Percentiles rank a stretch among this genome's conserved stretches.
phyloP scores from a whole-genome alignment of 2,329 filamentous ascomycete species.

The Pseudopyricularia cyperi region DNA sequence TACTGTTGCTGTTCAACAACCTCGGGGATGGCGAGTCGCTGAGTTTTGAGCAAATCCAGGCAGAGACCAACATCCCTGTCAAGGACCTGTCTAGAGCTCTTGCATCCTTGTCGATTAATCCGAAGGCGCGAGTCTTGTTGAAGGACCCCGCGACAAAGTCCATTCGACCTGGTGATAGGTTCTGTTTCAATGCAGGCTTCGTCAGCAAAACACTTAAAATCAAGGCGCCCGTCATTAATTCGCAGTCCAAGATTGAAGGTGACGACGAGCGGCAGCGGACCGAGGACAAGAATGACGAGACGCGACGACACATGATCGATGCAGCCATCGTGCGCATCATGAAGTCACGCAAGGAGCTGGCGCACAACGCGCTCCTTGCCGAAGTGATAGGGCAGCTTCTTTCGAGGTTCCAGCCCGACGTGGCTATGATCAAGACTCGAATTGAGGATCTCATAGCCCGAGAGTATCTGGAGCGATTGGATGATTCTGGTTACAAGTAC shows the following conservation, averaged over 20 bases:
- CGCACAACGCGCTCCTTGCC: slow-evolving; percentile 55
- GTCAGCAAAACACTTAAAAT: slow-evolving; percentile 73
- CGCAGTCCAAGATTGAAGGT: slow-evolving; percentile 74
- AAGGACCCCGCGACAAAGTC: slow-evolving; percentile 73
- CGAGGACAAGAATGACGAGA: slow-evolving; percentile 63
- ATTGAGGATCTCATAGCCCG: slow-evolving; percentile 65
- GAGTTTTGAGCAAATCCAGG: slow-evolving; percentile 67
- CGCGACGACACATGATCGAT: slow-evolving; percentile 57
- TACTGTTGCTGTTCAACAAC: slow-evolving; percentile 83
- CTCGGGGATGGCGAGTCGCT: slow-evolving; percentile 38
- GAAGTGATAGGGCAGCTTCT: slow-evolving; percentile 61
- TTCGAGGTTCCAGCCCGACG: slow-evolving; percentile 60
- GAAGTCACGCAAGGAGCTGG: slow-evolving; percentile 71
- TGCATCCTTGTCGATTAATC: slow-evolving; percentile 68
- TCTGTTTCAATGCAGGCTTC: slow-evolving; percentile 73
- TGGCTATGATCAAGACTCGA: slow-evolving; percentile 67
- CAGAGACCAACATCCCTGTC: slow-evolving; percentile 63
- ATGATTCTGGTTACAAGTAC: slow-evolving; percentile 29
- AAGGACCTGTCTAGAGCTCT: slow-evolving; percentile 65
- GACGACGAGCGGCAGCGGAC: slow-evolving; percentile 55
- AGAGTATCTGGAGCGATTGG: slow-evolving; percentile 66
- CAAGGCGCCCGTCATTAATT: slow-evolving; percentile 75
- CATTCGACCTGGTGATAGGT: slow-evolving; percentile 63
- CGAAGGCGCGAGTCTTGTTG: slow-evolving; percentile 67
- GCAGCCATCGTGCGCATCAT: slow-evolving; percentile 71